Percentiles rank a stretch among this genome's conserved stretches.
phyloP scores from a whole-genome alignment of 129 eudicot genomes.

The Saussurea involucrata region DNA sequence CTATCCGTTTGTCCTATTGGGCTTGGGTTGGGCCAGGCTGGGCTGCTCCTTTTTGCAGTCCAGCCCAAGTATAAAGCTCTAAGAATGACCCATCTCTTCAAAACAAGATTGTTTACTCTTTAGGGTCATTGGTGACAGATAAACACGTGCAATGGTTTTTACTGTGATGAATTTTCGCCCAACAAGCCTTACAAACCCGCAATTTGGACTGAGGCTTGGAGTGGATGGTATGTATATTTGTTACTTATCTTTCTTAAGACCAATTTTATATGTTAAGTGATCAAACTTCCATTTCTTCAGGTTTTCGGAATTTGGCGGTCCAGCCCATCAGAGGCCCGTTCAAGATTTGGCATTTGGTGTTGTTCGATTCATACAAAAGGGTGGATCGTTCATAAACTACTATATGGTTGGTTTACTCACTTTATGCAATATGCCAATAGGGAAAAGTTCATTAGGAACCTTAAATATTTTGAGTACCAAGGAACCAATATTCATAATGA shows the following conservation, averaged over 20 bases:
- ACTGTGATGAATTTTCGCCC: slow-evolving; percentile 78
- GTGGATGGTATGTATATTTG: slow-evolving; percentile 69
- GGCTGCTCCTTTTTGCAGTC: background rate
- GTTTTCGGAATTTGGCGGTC: slow-evolving; percentile 91
- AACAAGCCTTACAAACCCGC: slow-evolving; percentile 86
- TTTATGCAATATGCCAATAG: background rate
- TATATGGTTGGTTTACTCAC: slow-evolving; percentile 68
- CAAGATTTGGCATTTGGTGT: slow-evolving; percentile 95
- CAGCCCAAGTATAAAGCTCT: background rate
- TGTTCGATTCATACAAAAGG: slow-evolving; percentile 73
- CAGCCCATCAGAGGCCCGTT: slow-evolving; percentile 70
- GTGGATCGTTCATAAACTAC: slow-evolving; percentile 84
- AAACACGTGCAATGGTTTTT: slow-evolving; percentile 96
- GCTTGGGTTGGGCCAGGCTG: background rate
- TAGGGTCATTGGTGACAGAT: slow-evolving; percentile 44
- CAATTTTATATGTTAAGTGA: background rate
- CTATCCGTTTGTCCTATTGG: background rate
- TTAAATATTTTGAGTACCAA: background rate
- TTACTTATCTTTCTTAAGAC: background rate
- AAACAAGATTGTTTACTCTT: background rate
- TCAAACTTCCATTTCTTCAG: slow-evolving; percentile 22
- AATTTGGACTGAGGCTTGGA: slow-evolving; percentile 99
- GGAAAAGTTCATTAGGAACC: background rate
- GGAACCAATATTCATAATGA: background rate
- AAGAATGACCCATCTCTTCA: background rate